Percentiles rank a stretch among this genome's conserved stretches.
Evolutionary conservation across 306 rosid genomes (phyloP).

Genomic region (Acacia crassicarpa): DNA sequence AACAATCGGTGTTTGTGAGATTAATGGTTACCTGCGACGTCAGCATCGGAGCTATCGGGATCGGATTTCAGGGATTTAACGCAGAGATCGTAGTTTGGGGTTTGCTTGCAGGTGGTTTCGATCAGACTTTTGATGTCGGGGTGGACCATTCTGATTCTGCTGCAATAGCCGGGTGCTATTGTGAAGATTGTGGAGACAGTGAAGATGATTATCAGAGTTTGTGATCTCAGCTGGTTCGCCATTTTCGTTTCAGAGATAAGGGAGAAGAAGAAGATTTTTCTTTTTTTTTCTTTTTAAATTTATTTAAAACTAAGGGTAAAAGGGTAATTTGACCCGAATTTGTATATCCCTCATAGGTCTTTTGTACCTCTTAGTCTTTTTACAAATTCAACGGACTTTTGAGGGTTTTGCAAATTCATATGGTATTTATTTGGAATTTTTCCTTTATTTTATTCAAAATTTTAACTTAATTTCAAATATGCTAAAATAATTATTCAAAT

Average conservation of each 20-base stretch:
- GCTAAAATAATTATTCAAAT: not conserved
- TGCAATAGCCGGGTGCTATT: not conserved
- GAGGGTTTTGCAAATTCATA: no score
- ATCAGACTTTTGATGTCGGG: not conserved
- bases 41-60: not conserved
- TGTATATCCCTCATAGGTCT: no score
- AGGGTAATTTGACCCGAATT: no score
- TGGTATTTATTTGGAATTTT: no score
- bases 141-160: not conserved
- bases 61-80: not conserved
- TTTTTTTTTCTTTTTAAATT: no score
- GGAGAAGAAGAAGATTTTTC: not conserved
- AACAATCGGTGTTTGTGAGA: not conserved
- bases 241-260: not conserved
- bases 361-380: no score
- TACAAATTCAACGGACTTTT: no score
- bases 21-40: constrained; percentile 17
- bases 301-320: no score
- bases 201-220: not conserved
- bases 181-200: not conserved
- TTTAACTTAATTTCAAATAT: not conserved
- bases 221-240: not conserved
- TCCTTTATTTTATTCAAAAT: not conserved
- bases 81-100: not conserved
- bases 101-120: not conserved